phyloP scores from a whole-genome alignment of 108 stramenopile species.

The Nitzschia palea region DNA sequence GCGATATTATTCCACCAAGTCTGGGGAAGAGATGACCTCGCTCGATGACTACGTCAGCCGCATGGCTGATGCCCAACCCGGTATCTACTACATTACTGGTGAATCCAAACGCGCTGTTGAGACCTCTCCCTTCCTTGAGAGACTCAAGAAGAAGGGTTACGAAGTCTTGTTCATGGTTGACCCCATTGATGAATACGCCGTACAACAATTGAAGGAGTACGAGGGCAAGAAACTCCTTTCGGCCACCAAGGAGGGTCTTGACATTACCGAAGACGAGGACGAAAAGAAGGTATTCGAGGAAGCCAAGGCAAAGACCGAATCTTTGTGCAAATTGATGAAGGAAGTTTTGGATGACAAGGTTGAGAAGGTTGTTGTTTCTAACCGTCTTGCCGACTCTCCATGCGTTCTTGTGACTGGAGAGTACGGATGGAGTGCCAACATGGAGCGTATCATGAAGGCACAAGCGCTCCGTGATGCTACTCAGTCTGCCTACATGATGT shows the following conservation, averaged over 20 bases:
- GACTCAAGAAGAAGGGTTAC: constrained; percentile 99
- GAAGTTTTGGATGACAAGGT: constrained; percentile 99
- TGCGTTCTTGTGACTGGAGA: constrained; percentile 99
- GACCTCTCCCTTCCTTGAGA: constrained; percentile 99
- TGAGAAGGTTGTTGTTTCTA: constrained; percentile 99
- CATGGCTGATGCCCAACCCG: constrained; percentile 98
- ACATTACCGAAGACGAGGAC: constrained; percentile 93
- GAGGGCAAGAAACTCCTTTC: constrained; percentile 99
- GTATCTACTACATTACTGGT: constrained; percentile 99
- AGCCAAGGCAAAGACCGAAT: constrained; percentile 96
- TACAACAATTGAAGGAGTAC: constrained; percentile 99
- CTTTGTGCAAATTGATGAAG: constrained; percentile 99
- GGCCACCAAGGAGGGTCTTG: constrained; percentile 99
- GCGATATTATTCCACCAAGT: constrained; percentile 99
- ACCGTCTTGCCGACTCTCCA: constrained; percentile 98
- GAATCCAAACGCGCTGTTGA: constrained; percentile 99
- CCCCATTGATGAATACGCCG: constrained; percentile 99
- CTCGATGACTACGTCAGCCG: constrained; percentile 99
- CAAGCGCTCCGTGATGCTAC: constrained; percentile 99
- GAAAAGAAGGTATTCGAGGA: constrained; percentile 99
- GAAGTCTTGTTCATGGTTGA: constrained; percentile 99
- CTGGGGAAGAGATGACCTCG: constrained; percentile 97
- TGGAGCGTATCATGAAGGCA: constrained; percentile 99
- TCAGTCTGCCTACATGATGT: constrained; percentile 98
- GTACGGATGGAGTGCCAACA: constrained; percentile 99